phyloP scores from a whole-genome alignment of 2,329 filamentous ascomycete genomes.

The Sporothrix protearum region DNA sequence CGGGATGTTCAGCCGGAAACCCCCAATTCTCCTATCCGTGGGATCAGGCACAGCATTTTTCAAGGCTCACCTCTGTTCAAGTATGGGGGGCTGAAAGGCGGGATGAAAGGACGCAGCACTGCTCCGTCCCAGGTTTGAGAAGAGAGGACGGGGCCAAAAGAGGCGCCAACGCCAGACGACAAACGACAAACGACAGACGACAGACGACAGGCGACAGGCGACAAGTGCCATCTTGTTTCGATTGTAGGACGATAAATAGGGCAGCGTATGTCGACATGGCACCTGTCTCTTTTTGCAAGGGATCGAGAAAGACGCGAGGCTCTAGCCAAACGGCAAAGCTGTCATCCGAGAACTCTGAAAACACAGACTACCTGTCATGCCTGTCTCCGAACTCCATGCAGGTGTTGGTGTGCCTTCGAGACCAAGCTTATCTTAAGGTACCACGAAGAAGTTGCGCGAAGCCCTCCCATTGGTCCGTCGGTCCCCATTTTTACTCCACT shows the following conservation, averaged over 20 bases:
- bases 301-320: neutral
- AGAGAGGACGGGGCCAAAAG: neutral
- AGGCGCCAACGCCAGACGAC: neutral
- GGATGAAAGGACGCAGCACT: neutral
- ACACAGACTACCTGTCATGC: constrained; percentile 9
- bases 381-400: neutral
- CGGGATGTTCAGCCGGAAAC: neutral
- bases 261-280: neutral
- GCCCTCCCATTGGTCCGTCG: too few species aligned
- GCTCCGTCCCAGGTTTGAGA: neutral
- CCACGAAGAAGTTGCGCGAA: too few species aligned
- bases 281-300: neutral
- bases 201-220: neutral
- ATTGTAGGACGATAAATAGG: neutral
- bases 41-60: neutral
- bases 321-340: constrained; percentile 6
- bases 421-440: neutral
- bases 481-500: too few species aligned
- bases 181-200: neutral
- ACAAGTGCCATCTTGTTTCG: neutral
- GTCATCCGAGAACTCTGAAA: constrained; percentile 18
- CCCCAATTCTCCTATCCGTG: neutral
- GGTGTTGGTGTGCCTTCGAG: neutral
- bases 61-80: neutral
- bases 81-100: neutral